Evolutionary conservation across 1,284 basidiomycete genomes (phyloP).

Genomic region (Dichomitus squalens): DNA sequence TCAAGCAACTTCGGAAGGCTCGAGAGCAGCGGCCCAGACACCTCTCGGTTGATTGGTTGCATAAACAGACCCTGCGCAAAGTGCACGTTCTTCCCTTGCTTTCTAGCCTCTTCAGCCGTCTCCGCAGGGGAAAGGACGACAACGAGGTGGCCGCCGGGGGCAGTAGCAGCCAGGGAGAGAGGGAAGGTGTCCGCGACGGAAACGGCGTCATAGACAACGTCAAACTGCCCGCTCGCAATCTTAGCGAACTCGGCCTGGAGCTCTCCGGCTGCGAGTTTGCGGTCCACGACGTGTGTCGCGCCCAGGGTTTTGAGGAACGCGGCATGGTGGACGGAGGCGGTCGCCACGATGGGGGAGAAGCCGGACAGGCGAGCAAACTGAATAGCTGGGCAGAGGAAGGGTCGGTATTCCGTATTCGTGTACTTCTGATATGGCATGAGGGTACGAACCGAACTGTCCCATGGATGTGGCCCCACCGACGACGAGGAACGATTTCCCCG

Average conservation of each 20-base stretch:
- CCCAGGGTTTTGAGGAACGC: conserved; percentile 39
- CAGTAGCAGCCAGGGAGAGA: conserved; percentile 29
- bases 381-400: conserved; percentile 32
- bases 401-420: not conserved
- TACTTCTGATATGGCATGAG: not conserved
- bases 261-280: conserved; percentile 9
- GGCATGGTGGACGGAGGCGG: conserved; percentile 46
- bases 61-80: no score
- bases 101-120: no score
- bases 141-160: conserved; percentile 27
- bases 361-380: conserved; percentile 52
- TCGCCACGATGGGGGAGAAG: conserved; percentile 50
- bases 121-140: conserved; percentile 9
- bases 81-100: not conserved
- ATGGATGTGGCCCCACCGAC: conserved; percentile 39
- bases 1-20: conserved; percentile 35
- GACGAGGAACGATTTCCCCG: conserved; percentile 31
- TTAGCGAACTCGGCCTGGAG: conserved; percentile 3
- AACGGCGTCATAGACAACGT: conserved; percentile 32
- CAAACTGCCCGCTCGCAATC: conserved; percentile 18
- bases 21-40: conserved; percentile 35
- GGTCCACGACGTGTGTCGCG: conserved; percentile 29
- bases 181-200: conserved; percentile 22
- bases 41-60: not conserved
- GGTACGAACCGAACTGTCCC: conserved; percentile 35